Percentiles rank a stretch among this genome's conserved stretches.
Evolutionary conservation across 768 basidiomycete genomes (phyloP).

Genomic region (Tulasnella sp.): DNA sequence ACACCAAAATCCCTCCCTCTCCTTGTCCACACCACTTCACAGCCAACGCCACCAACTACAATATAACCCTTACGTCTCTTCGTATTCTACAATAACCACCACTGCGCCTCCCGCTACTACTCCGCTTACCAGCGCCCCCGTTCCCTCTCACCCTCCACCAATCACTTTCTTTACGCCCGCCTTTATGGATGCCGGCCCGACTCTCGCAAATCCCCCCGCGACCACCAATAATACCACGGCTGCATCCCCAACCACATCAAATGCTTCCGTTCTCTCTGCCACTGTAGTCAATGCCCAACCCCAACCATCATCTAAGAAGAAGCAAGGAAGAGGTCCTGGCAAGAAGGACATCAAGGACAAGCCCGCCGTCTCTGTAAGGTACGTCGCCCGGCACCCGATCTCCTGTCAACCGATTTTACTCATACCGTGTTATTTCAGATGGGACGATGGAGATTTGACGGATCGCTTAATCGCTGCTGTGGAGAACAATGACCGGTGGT

Average conservation of each 20-base stretch:
- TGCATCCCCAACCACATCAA: slow-evolving; percentile 1
- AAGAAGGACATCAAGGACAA: slow-evolving; percentile 24
- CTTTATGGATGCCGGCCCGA: slow-evolving; percentile 1
- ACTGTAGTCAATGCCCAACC: neutral
- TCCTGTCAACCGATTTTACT: neutral
- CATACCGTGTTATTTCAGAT: slow-evolving; percentile 10
- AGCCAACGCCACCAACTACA: neutral
- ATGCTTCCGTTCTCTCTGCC: neutral
- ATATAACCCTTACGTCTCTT: neutral
- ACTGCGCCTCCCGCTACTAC: neutral
- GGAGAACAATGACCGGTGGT: slow-evolving; percentile 23
- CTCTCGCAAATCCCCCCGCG: neutral
- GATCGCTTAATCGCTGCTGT: slow-evolving; percentile 23
- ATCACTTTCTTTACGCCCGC: neutral
- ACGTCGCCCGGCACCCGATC: neutral
- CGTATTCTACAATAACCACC: neutral
- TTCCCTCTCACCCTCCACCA: slow-evolving; percentile 3
- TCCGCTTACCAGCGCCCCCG: neutral
- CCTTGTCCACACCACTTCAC: neutral
- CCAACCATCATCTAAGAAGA: slow-evolving; percentile 11
- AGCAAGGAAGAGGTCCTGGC: slow-evolving; percentile 23
- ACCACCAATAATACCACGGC: neutral
- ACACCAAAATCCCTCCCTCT: neutral
- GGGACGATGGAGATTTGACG: slow-evolving; percentile 25
- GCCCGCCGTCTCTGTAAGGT: slow-evolving; percentile 24